phyloP scores from a whole-genome alignment of 1,284 basidiomycete genomes.

The Puccinia novopanici region DNA sequence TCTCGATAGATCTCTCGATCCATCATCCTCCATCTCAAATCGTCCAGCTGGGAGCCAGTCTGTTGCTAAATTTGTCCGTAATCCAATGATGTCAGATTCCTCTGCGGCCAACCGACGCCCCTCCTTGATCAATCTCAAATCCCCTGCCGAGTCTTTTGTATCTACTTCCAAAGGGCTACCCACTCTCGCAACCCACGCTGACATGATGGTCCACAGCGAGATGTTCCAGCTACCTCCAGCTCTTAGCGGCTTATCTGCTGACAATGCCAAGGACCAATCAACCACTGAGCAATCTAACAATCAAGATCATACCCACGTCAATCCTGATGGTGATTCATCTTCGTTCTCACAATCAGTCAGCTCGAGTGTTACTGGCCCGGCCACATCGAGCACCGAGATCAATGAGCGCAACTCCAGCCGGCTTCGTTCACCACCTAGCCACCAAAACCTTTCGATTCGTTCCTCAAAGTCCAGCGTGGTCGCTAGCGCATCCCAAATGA shows the following conservation, averaged over 20 bases:
- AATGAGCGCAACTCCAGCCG: not conserved
- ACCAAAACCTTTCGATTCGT: conserved; percentile 9
- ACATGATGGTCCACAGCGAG: conserved; percentile 9
- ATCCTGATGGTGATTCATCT: conserved; percentile 8
- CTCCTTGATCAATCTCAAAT: conserved; percentile 25
- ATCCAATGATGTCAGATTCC: not conserved
- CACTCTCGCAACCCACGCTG: conserved; percentile 25
- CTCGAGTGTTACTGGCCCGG: not conserved
- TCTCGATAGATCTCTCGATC: not conserved
- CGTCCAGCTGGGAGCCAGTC: not conserved
- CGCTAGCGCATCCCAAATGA: not conserved
- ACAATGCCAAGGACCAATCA: conserved; percentile 15
- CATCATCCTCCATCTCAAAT: not conserved
- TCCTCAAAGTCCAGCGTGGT: conserved; percentile 13
- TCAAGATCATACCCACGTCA: conserved; percentile 5
- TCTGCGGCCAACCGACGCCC: conserved; percentile 9
- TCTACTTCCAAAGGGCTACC: conserved; percentile 36
- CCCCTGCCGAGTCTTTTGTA: conserved; percentile 15
- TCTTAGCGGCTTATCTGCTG: conserved; percentile 4
- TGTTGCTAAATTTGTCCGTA: conserved; percentile 17
- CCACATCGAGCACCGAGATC: not conserved
- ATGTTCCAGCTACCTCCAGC: not conserved
- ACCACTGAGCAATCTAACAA: not conserved
- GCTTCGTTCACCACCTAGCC: conserved; percentile 9
- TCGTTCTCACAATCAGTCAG: not conserved